Evolutionary conservation across 257 asterid species (phyloP).

Genomic region (Perilla frutescens): DNA sequence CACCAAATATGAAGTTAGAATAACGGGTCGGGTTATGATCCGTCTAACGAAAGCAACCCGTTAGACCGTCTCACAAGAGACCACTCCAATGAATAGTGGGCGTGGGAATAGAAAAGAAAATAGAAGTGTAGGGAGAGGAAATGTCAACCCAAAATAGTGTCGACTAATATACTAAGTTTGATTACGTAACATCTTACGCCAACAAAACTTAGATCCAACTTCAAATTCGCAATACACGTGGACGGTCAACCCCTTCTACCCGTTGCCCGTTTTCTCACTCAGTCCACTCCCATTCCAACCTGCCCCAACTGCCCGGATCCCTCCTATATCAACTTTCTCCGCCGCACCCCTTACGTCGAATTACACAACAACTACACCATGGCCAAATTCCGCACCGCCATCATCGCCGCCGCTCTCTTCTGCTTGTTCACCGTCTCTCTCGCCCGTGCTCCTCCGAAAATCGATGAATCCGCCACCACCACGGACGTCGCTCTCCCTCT

Average conservation of each 20-base stretch:
- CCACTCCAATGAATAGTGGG: too few relatives aligned
- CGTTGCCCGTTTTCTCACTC: conserved; percentile 27
- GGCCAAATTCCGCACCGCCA: conserved; percentile 48
- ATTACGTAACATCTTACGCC: conserved; percentile 33
- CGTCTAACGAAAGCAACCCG: too few relatives aligned
- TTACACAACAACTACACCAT: conserved; percentile 33
- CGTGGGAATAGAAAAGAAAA: too few relatives aligned
- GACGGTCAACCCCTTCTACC: conserved; percentile 36
- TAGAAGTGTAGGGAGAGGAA: too few relatives aligned
- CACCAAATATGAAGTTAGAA: too few relatives aligned
- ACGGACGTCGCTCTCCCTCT: conserved; percentile 32
- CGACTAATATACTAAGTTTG: background rate
- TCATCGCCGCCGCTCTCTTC: conserved; percentile 45
- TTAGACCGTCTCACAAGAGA: too few relatives aligned
- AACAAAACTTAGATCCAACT: conserved; percentile 8
- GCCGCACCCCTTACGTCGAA: background rate
- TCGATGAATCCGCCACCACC: conserved; percentile 37
- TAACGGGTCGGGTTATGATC: too few relatives aligned
- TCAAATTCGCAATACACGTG: conserved; percentile 32
- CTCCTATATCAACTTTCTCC: conserved; percentile 8
- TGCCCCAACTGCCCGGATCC: conserved; percentile 45
- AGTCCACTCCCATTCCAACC: conserved; percentile 24
- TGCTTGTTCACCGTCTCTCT: conserved; percentile 50
- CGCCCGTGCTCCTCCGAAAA: conserved; percentile 46
- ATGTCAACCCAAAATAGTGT: too few relatives aligned